Evolutionary conservation across 106 monocot genomes (phyloP).

Genomic region (Phalaenopsis aphrodite): DNA sequence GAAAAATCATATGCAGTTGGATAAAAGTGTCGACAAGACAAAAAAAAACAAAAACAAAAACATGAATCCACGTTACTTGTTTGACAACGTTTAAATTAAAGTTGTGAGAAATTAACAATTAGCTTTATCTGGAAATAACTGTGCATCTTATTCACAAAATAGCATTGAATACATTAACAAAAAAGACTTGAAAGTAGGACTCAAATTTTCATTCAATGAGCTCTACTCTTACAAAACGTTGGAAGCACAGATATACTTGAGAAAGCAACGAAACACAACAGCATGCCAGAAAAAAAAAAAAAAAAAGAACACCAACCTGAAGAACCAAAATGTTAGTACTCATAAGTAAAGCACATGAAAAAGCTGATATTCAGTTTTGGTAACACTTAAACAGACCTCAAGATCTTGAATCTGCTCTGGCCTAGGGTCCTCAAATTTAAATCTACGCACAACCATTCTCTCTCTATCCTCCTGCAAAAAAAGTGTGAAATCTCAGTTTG

Average conservation of each 20-base stretch:
- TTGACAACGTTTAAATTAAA: too few relatives aligned
- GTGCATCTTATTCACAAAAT: background rate
- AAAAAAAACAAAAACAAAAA: background rate
- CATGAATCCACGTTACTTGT: background rate
- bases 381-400: conserved; percentile 47
- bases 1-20: background rate
- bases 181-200: background rate
- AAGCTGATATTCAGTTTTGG: background rate
- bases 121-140: background rate
- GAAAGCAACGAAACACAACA: background rate
- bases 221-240: background rate
- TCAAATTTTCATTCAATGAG: background rate
- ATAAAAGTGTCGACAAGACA: background rate
- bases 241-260: background rate
- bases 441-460: conserved; percentile 65
- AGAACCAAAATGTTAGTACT: background rate
- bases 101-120: background rate
- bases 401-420: conserved; percentile 97
- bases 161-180: background rate
- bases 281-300: background rate
- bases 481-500: background rate
- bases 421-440: conserved; percentile 93
- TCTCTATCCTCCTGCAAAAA: conserved; percentile 86
- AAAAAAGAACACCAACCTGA: background rate
- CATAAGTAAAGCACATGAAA: background rate